Evolutionary conservation across 495 filamentous ascomycete genomes (phyloP).

Genomic region (Antarctomyces pellizariae): DNA sequence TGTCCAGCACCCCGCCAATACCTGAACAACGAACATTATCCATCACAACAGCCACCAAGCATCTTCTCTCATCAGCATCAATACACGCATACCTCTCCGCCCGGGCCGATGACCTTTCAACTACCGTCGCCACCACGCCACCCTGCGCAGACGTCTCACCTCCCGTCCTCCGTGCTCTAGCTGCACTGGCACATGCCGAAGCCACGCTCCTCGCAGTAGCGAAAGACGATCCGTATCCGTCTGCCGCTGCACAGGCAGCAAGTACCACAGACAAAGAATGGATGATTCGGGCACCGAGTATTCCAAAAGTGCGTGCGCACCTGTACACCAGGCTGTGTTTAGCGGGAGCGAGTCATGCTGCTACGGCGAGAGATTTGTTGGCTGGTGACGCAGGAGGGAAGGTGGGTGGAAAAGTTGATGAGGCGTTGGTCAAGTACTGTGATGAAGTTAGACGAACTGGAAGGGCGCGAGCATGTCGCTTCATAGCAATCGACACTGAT

Average conservation of each 20-base stretch:
- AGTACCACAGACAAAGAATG: conserved; percentile 68
- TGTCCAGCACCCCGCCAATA: conserved; percentile 32
- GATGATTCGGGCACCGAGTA: conserved; percentile 74
- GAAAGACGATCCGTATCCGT: conserved; percentile 84
- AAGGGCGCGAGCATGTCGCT: conserved; percentile 63
- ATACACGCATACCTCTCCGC: conserved; percentile 44
- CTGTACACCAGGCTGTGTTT: conserved; percentile 74
- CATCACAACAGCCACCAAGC: conserved; percentile 50
- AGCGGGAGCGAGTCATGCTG: conserved; percentile 44
- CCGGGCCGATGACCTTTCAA: conserved; percentile 16
- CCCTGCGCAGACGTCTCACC: conserved; percentile 38
- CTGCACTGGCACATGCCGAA: conserved; percentile 55
- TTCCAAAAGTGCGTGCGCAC: conserved; percentile 70
- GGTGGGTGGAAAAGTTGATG: conserved; percentile 26
- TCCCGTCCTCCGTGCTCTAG: conserved; percentile 41
- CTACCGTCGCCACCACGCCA: conserved; percentile 7
- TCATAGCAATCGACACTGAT: conserved; percentile 79
- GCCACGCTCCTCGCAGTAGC: conserved; percentile 74
- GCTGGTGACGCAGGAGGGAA: conserved; percentile 10
- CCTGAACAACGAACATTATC: conserved; percentile 40
- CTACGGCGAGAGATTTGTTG: conserved; percentile 31
- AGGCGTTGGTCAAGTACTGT: conserved; percentile 42
- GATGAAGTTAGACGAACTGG: conserved; percentile 51
- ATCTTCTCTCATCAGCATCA: conserved; percentile 57
- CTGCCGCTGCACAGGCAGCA: conserved; percentile 45